A percentile compares a stretch with the other conserved stretches of the same genome.
Conservation (phyloP, 257 asterid genomes). For the Nicotiana knightiana region DNA sequence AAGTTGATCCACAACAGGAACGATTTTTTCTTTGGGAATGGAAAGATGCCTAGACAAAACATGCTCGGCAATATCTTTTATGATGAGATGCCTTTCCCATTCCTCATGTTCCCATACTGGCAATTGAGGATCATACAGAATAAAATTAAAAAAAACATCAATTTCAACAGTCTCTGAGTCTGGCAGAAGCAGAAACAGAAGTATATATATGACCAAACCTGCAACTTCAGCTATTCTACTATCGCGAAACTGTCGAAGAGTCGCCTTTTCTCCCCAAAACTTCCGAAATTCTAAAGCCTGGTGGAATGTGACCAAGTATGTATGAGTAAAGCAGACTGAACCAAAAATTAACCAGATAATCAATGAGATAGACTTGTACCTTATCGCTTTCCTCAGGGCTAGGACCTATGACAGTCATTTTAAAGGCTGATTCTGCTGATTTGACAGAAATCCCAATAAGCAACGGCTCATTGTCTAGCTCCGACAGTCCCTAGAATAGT, state of each 20-base stretch:
- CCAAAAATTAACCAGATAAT: not conserved
- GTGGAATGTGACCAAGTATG: slow-evolving; percentile 13
- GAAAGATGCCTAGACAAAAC: slow-evolving; percentile 74
- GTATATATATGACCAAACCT: slow-evolving; percentile 37
- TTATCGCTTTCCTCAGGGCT: slow-evolving; percentile 91
- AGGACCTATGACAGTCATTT: slow-evolving; percentile 77
- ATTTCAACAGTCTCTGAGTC: not conserved
- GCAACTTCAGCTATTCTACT: slow-evolving; percentile 92
- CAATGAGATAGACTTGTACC: slow-evolving; percentile 38
- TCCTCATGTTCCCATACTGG: slow-evolving; percentile 80
- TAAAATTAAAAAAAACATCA: not conserved
- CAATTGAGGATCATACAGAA: not conserved
- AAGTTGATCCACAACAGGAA: slow-evolving; percentile 72
- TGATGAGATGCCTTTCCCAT: slow-evolving; percentile 81
- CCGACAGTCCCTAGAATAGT: slow-evolving; percentile 57
- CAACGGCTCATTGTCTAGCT: slow-evolving; percentile 56
- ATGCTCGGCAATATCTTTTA: slow-evolving; percentile 71
- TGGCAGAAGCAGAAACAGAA: slow-evolving; percentile 17
- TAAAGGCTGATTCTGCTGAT: slow-evolving; percentile 74
- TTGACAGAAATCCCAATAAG: slow-evolving; percentile 64
- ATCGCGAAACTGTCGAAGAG: slow-evolving; percentile 86
- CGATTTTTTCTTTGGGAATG: slow-evolving; percentile 60
- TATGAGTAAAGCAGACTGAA: slow-evolving; percentile 7
- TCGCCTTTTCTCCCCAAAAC: slow-evolving; percentile 96
- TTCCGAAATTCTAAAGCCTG: slow-evolving; percentile 87